Evolutionary conservation across 176 grass and related monocot genomes (phyloP), one percentile per base, ranked within the genome.

Genomic region (Raddia guianensis): DNA sequence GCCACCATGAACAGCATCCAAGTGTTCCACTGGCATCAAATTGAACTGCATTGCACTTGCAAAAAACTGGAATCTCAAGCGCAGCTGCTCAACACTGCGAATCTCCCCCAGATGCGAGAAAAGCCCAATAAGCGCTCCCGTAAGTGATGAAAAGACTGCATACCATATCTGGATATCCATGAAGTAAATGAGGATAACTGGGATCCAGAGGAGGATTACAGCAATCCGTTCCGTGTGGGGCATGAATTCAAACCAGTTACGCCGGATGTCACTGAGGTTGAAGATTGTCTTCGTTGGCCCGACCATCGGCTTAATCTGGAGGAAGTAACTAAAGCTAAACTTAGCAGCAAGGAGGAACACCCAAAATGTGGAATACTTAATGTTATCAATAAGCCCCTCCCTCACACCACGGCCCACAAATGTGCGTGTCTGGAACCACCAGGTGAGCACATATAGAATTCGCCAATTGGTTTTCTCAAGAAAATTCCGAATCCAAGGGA

Each of bases 151-250:
- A 71, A 98, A 89, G 49, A 98, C 88, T 7, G 95, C 74, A 88
- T 93, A 98, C 95, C 95, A 98, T 65, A 98, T 98, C 67, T 98
- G 95, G 73, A 95, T 95, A 85, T 98, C 95, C 92, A 98, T 93
- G 12, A 98, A 81, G 56, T 98, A 98, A 74, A 98, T 90, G 74
- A 98, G 88, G 46, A 98, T 75, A 45, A 98, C 90, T 70, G 95
- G 95, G 14, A 87, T 15, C 95, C 95, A 98, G 54, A 98, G 70
- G 55, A 98, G 64, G 72, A 98, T 82, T 70, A 87, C 75, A 68
- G 88, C 90, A 50, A 98, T 78, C 68, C 92, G 73, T 84, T 93
- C 91, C 9, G 90, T 93, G 78, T 93, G 86, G 44, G 92, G 75
- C 83, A 98, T 89, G 73, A 98, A 94, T 81, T 98, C 95, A 82